Percentiles rank a stretch among this genome's conserved stretches.
These are phyloP conservation scores for Lipomyces orientalis DNA, from an alignment of 805 yeast species.

Conservation along the genomic window DNA sequence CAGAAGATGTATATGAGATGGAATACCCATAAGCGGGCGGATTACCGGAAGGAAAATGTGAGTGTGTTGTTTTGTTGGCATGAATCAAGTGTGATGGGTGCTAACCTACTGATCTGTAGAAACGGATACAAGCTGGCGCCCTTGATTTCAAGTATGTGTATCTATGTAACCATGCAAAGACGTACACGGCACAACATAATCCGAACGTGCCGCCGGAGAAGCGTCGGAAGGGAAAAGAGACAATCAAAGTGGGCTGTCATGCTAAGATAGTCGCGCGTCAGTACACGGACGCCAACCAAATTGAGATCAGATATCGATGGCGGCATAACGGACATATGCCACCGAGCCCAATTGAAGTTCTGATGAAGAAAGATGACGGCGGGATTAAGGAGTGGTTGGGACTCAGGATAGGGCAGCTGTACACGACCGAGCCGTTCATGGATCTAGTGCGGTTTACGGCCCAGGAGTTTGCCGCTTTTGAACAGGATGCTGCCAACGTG, in stretches of 20 bases:
- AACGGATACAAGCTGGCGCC: slow-evolving; percentile 32
- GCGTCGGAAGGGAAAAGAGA: slow-evolving; percentile 31
- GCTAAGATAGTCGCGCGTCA: slow-evolving; percentile 32
- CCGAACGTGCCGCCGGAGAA: slow-evolving; percentile 30
- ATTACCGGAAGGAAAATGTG: slow-evolving; percentile 30
- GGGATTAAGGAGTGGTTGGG: slow-evolving; percentile 25
- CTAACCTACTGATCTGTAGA: slow-evolving; percentile 9
- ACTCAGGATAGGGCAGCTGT: slow-evolving; percentile 28
- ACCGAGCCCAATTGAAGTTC: slow-evolving; percentile 20
- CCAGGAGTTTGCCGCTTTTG: slow-evolving; percentile 23
- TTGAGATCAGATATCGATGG: slow-evolving; percentile 31
- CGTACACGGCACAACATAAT: slow-evolving; percentile 29
- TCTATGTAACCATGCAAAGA: slow-evolving; percentile 31
- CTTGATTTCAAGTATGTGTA: slow-evolving; percentile 33
- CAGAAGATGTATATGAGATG: slow-evolving; percentile 31
- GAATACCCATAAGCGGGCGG: slow-evolving; percentile 31
- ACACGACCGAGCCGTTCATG: slow-evolving; percentile 28
- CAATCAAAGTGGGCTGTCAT: slow-evolving; percentile 35
- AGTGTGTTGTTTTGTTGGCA: not conserved
- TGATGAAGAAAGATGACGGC: slow-evolving; percentile 21
- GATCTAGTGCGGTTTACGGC: slow-evolving; percentile 23
- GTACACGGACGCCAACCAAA: slow-evolving; percentile 32
- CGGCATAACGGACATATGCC: slow-evolving; percentile 30
- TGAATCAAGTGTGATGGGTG: not conserved
- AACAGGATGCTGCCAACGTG: slow-evolving; percentile 12